These are phyloP conservation scores for Hirsutella minnesotensis DNA, from an alignment of 2,329 filamentous ascomycete species.

Conservation along the genomic window DNA sequence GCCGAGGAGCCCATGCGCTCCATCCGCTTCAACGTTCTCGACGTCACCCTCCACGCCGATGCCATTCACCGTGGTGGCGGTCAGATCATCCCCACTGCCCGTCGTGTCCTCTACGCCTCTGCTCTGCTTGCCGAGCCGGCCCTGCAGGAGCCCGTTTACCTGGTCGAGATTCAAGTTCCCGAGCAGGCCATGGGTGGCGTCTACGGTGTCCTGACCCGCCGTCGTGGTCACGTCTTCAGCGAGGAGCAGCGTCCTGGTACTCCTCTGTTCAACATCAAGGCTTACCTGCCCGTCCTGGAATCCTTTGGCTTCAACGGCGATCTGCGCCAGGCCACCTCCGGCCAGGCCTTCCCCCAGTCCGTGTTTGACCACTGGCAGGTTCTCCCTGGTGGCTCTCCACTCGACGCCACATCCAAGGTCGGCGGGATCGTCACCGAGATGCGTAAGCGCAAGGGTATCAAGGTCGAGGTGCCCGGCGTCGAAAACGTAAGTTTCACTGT, in stretches of 20 bases:
- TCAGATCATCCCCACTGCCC: slow-evolving; percentile 94
- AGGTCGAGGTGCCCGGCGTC: slow-evolving; percentile 84
- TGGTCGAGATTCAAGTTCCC: slow-evolving; percentile 98
- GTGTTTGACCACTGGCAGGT: slow-evolving; percentile 99
- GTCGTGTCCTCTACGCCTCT: slow-evolving; percentile 93
- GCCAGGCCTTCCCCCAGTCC: slow-evolving; percentile 97
- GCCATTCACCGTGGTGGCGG: slow-evolving; percentile 99
- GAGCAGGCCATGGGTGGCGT: slow-evolving; percentile 99
- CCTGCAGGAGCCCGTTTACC: slow-evolving; percentile 94
- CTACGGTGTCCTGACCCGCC: slow-evolving; percentile 95
- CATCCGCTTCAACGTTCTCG: slow-evolving; percentile 96
- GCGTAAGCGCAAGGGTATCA: slow-evolving; percentile 99
- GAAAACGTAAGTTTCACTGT: slow-evolving; percentile 64
- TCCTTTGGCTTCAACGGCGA: slow-evolving; percentile 99
- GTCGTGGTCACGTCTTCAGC: slow-evolving; percentile 97
- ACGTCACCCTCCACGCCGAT: slow-evolving; percentile 99
- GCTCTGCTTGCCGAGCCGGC: slow-evolving; percentile 81
- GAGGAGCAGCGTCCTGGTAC: slow-evolving; percentile 98
- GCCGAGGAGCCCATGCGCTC: slow-evolving; percentile 97
- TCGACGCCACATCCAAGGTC: slow-evolving; percentile 72
- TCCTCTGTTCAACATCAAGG: slow-evolving; percentile 98
- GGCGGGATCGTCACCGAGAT: slow-evolving; percentile 76
- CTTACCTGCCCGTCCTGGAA: slow-evolving; percentile 91
- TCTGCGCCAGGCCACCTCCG: slow-evolving; percentile 83
- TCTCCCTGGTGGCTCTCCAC: slow-evolving; percentile 83